These are phyloP conservation scores for Forsythia viridissima DNA, from an alignment of 257 asterid genomes.

Conservation along the genomic window DNA sequence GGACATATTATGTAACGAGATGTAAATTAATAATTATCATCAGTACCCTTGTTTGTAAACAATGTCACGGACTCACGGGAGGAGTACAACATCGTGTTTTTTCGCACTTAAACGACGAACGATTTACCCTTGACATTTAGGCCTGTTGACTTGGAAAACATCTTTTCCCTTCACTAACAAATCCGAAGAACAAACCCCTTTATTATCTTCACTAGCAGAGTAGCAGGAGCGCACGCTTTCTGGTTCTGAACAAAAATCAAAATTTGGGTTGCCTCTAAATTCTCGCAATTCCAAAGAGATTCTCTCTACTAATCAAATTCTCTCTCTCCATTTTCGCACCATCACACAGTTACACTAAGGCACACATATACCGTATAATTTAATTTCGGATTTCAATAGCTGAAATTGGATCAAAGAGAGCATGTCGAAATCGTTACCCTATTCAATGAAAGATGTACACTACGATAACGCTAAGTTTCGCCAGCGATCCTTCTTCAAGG, in stretches of 20 bases:
- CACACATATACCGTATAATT: neutral
- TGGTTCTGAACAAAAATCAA: slow-evolving; percentile 18
- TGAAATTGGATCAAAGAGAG: slow-evolving; percentile 17
- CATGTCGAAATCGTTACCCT: slow-evolving; percentile 84
- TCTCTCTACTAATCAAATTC: slow-evolving; percentile 24
- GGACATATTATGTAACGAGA: too few relatives aligned
- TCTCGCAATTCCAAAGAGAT: slow-evolving; percentile 22
- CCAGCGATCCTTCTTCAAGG: slow-evolving; percentile 74
- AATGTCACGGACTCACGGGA: too few relatives aligned
- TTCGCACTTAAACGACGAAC: too few relatives aligned
- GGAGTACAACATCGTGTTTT: too few relatives aligned
- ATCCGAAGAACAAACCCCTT: neutral
- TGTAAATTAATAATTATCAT: too few relatives aligned
- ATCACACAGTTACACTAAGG: slow-evolving; percentile 23
- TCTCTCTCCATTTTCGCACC: neutral
- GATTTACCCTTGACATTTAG: neutral
- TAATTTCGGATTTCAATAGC: slow-evolving; percentile 11
- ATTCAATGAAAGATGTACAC: slow-evolving; percentile 75
- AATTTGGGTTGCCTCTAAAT: slow-evolving; percentile 21
- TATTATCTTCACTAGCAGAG: neutral
- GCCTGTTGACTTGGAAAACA: neutral
- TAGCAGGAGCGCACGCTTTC: neutral
- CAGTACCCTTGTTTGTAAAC: too few relatives aligned
- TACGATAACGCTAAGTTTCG: slow-evolving; percentile 92
- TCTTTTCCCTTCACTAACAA: neutral